A percentile compares a stretch with the other conserved stretches of the same genome.
Evolutionary conservation across 306 rosid genomes (phyloP).

Genomic region (Hippophae rhamnoides): DNA sequence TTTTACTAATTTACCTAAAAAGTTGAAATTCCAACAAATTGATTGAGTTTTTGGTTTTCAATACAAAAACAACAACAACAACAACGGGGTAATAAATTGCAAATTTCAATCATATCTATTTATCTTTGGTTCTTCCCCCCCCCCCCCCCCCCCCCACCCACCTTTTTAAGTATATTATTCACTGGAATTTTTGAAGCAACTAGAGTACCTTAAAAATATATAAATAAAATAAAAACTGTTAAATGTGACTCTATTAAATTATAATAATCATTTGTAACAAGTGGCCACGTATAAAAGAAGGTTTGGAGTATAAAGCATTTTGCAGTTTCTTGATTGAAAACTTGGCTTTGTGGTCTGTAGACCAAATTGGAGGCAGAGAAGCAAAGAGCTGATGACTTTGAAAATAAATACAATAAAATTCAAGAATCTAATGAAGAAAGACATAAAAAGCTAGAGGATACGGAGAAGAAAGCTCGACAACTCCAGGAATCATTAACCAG

Average conservation of each 20-base stretch:
- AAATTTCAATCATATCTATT: no score
- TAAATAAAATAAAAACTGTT: no score
- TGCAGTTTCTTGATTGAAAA: conserved; percentile 3
- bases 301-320: background rate
- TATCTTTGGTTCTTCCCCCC: no score
- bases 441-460: conserved; percentile 48
- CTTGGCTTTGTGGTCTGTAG: conserved; percentile 26
- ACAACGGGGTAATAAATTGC: no score
- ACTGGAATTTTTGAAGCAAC: no score
- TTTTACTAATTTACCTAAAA: background rate
- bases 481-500: conserved; percentile 72
- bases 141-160: no score
- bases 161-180: no score
- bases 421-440: conserved; percentile 38
- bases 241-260: no score
- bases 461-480: conserved; percentile 60
- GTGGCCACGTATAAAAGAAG: no score
- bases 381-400: conserved; percentile 44
- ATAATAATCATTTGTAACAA: no score
- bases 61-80: no score
- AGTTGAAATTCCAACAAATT: background rate
- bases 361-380: conserved; percentile 46
- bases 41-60: background rate
- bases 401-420: conserved; percentile 54
- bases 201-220: no score